Percentiles rank a stretch among this genome's conserved stretches.
Conservation (phyloP, 2,329 filamentous ascomycete species). For the Pseudogymnoascus destructans region DNA sequence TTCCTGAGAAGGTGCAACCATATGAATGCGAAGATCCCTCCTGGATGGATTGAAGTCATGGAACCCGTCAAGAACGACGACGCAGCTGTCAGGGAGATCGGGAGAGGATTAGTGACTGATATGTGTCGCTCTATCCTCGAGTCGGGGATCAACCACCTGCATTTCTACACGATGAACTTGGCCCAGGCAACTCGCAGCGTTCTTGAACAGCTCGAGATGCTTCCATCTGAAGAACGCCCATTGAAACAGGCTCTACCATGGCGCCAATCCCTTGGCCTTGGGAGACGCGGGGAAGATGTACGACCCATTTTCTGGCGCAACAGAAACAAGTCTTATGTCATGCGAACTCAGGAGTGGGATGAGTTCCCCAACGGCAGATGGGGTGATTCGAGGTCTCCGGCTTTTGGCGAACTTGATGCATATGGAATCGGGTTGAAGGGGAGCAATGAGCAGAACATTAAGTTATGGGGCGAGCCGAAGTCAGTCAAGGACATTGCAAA, state of each 20-base stretch:
- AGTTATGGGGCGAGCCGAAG: constrained; percentile 81
- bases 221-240: constrained; percentile 64
- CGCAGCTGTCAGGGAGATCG: constrained; percentile 77
- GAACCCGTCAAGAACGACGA: constrained; percentile 97
- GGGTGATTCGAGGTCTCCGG: constrained; percentile 92
- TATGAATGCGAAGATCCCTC: constrained; percentile 75
- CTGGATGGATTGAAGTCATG: constrained; percentile 65
- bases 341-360: constrained; percentile 95
- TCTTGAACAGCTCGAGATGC: constrained; percentile 73
- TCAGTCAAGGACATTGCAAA: constrained; percentile 68
- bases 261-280: constrained; percentile 85
- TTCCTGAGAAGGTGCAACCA: constrained; percentile 84
- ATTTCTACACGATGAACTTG: constrained; percentile 99
- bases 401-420: constrained; percentile 87
- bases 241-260: constrained; percentile 86
- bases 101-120: constrained; percentile 73
- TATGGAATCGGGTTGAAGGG: constrained; percentile 91
- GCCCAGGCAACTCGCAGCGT: constrained; percentile 90
- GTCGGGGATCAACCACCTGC: constrained; percentile 68
- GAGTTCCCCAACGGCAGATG: constrained; percentile 98
- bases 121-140: constrained; percentile 80
- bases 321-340: constrained; percentile 87
- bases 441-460: constrained; percentile 89
- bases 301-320: constrained; percentile 98
- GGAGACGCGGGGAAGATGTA: constrained; percentile 84